A percentile compares a stretch with the other conserved stretches of the same genome.
phyloP scores from a whole-genome alignment of 139 green algal genomes.

The Nannochloris sp. region DNA sequence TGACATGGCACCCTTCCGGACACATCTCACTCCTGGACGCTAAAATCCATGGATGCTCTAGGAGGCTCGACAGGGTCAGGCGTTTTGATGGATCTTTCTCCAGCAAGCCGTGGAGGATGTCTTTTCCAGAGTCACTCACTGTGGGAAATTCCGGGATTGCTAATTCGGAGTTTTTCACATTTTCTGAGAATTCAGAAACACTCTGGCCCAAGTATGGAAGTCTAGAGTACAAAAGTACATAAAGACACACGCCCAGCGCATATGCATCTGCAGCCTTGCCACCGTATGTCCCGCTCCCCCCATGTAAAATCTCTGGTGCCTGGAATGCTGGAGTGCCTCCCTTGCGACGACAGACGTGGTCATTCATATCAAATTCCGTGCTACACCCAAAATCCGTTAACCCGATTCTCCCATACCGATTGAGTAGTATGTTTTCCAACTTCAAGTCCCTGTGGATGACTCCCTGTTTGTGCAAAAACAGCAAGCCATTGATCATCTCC shows the following conservation, averaged over 20 bases:
- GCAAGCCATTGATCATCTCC: conserved; percentile 59
- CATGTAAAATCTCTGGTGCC: conserved; percentile 55
- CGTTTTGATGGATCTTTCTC: conserved; percentile 64
- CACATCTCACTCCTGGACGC: not conserved
- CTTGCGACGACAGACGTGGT: conserved; percentile 35
- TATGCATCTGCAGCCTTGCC: conserved; percentile 72
- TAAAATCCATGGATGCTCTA: conserved; percentile 67
- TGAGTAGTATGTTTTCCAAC: conserved; percentile 76
- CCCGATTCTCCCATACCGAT: conserved; percentile 42
- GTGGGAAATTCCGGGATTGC: conserved; percentile 44
- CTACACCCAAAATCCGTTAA: conserved; percentile 79
- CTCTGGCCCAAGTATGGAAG: conserved; percentile 63
- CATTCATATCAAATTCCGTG: conserved; percentile 17
- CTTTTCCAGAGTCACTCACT: conserved; percentile 33
- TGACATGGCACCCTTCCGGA: too few relatives aligned
- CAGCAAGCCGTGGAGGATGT: conserved; percentile 62
- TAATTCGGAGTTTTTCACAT: conserved; percentile 65
- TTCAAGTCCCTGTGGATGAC: conserved; percentile 83
- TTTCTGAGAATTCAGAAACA: conserved; percentile 50
- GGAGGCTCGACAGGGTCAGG: conserved; percentile 51
- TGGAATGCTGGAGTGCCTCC: conserved; percentile 64
- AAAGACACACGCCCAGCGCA: conserved; percentile 71
- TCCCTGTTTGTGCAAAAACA: conserved; percentile 67
- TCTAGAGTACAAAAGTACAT: conserved; percentile 64
- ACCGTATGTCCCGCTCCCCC: conserved; percentile 33